phyloP scores from a whole-genome alignment of 352 stramenopile species.

The Pythium brassicae region DNA sequence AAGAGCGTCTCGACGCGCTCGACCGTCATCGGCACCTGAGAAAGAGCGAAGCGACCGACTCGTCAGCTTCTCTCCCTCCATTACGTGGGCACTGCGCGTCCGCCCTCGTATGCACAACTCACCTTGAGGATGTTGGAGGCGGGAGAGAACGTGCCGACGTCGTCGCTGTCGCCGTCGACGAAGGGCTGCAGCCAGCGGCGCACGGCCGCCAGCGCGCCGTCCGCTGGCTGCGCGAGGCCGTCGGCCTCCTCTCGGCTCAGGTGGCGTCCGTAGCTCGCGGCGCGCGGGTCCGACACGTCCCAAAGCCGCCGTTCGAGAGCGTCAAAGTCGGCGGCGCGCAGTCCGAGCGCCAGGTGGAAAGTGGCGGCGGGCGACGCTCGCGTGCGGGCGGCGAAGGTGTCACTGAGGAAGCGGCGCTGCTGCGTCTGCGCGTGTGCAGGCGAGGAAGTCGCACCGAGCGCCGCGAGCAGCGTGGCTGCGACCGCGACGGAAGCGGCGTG shows the following conservation, averaged over 20 bases:
- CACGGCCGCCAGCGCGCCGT: slow-evolving; percentile 40
- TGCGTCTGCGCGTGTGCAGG: neutral
- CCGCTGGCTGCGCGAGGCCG: slow-evolving; percentile 32
- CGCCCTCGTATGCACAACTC: neutral
- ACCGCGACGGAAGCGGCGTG: neutral
- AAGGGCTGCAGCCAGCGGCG: slow-evolving; percentile 39
- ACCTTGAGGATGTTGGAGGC: slow-evolving; percentile 37
- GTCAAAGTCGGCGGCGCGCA: slow-evolving; percentile 45
- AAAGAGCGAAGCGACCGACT: too few relatives aligned
- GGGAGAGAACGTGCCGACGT: slow-evolving; percentile 26
- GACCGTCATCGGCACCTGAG: slow-evolving; percentile 35
- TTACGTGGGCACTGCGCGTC: too few relatives aligned
- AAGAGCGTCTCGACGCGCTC: slow-evolving; percentile 47
- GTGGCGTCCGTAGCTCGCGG: slow-evolving; percentile 47
- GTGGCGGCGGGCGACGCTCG: slow-evolving; percentile 31
- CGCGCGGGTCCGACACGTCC: slow-evolving; percentile 50
- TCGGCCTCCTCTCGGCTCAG: slow-evolving; percentile 39
- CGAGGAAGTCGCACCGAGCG: neutral
- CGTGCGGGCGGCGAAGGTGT: slow-evolving; percentile 21
- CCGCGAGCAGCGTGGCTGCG: neutral
- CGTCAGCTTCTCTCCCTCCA: too few relatives aligned
- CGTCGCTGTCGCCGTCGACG: neutral
- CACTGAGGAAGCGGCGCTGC: slow-evolving; percentile 20
- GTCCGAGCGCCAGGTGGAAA: slow-evolving; percentile 50
- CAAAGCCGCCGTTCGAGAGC: slow-evolving; percentile 48